Evolutionary conservation across 148 eudicot species (phyloP), one percentile per base, ranked within the genome.

Genomic region (Rhododendron williamsianum): DNA sequence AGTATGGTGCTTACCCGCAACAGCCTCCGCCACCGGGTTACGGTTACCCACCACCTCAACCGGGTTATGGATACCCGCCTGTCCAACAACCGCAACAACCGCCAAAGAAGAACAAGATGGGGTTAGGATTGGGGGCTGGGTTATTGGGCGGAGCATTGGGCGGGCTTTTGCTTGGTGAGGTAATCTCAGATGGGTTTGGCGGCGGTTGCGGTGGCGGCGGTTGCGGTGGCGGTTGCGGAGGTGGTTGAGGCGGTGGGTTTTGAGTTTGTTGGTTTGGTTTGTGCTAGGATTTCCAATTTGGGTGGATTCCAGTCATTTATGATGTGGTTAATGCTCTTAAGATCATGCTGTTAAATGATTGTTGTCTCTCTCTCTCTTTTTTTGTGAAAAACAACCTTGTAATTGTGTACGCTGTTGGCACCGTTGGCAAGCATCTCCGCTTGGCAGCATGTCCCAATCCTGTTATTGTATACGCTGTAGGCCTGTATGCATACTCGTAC

Each of bases 91-190:
- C 49, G 27, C 89, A 85, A 18, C 81, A 80, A 33, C 90, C 84
- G 54, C 56, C 74, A 25, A 92, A 89, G 88, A 93, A 88, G 89
- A 90, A 86, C 43, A 89, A 92, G 41, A 16, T 94, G 87, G 97
- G 93, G 41, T 16, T 94, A 87, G 97, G 94, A 0, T 79, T 91
- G 49, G 96, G 95, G 4, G 93, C 91, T 5, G 94, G 98, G 67
- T 74, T 94, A 83, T 33, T 93, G 78, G 98, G 94, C 13, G 97
- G 97, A 7, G 94, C 94, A 0, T 58, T 94, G 16, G 97, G 93
- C 18, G 98, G 94, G 83, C 69, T 94, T 80, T 48, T 93, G 73
- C n/a, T 93, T 11, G 95, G 96, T 0, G 94, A 92, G 82, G 81
- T 92, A 87, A 67, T 92, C 23, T 91, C 92, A 6, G 91, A 90